Conservation (phyloP, 371 early-diverging fungal species). For the Lichtheimia ramosa region DNA sequence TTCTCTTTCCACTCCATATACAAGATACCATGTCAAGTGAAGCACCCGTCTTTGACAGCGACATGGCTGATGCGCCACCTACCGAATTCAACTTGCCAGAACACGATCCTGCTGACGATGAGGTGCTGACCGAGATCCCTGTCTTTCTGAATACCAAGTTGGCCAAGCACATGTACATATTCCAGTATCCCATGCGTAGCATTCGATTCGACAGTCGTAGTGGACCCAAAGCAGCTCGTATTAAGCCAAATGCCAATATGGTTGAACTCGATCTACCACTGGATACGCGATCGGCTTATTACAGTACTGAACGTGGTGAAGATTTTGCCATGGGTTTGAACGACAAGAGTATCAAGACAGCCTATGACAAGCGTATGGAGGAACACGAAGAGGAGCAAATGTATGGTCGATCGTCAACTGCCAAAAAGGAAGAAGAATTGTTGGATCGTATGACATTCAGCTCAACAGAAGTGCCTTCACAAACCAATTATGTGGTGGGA, state of each 20-base stretch:
- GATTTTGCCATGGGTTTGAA: slow-evolving; percentile 79
- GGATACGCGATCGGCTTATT: slow-evolving; percentile 66
- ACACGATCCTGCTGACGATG: slow-evolving; percentile 58
- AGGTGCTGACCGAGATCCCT: slow-evolving; percentile 75
- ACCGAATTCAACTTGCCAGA: not conserved
- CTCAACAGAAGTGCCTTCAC: slow-evolving; percentile 74
- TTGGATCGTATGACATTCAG: slow-evolving; percentile 78
- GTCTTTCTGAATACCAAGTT: slow-evolving; percentile 74
- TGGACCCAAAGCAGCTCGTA: slow-evolving; percentile 67
- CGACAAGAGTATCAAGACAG: slow-evolving; percentile 68
- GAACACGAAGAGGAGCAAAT: slow-evolving; percentile 47
- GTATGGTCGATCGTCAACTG: slow-evolving; percentile 20
- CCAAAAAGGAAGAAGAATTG: slow-evolving; percentile 49
- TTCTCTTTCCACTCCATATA: not conserved
- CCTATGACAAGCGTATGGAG: slow-evolving; percentile 60
- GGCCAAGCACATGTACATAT: slow-evolving; percentile 69
- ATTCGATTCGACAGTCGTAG: slow-evolving; percentile 44
- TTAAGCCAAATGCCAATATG: slow-evolving; percentile 78
- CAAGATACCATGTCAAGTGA: not conserved
- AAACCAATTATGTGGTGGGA: slow-evolving; percentile 81
- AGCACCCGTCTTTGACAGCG: slow-evolving; percentile 9
- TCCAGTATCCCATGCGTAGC: slow-evolving; percentile 84
- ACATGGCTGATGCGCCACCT: slow-evolving; percentile 8
- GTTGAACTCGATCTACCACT: slow-evolving; percentile 89
- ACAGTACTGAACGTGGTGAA: slow-evolving; percentile 77